phyloP scores from a whole-genome alignment of 768 basidiomycete species.

The Leccinum pellstonianum region DNA sequence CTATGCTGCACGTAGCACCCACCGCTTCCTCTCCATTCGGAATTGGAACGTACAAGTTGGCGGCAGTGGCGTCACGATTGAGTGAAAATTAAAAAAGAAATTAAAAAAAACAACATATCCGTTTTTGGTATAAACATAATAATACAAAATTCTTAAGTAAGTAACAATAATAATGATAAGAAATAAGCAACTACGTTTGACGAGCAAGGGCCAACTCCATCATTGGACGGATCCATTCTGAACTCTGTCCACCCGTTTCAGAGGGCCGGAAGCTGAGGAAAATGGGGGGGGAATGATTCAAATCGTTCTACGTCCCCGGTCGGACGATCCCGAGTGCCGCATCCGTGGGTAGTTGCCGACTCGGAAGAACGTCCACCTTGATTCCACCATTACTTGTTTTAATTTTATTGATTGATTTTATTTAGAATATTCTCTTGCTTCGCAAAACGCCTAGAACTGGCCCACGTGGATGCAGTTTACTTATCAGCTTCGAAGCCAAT shows the following conservation, averaged over 20 bases:
- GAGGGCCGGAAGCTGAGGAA: not conserved
- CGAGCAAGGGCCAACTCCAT: not conserved
- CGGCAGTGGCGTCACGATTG: not conserved
- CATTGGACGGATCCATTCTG: not conserved
- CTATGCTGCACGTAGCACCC: not conserved
- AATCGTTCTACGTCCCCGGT: not conserved
- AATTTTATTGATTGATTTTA: not conserved
- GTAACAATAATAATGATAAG: not conserved
- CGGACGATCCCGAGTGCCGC: not conserved
- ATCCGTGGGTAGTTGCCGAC: not conserved
- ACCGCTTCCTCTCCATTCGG: not conserved
- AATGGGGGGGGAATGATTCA: not conserved
- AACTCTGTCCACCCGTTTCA: not conserved
- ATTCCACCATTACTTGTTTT: not conserved
- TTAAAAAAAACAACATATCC: not conserved
- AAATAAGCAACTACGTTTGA: not conserved
- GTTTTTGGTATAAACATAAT: too few species aligned
- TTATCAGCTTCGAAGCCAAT: not conserved
- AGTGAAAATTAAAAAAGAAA: not conserved
- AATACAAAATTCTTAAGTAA: not conserved
- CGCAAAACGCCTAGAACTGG: not conserved
- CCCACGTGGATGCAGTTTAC: not conserved
- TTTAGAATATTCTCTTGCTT: not conserved
- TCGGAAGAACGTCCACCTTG: not conserved
- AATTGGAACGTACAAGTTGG: not conserved